Evolutionary conservation across 176 grass and related monocot species (phyloP), one percentile per base, ranked within the genome.

Genomic region (Otatea glauca): DNA sequence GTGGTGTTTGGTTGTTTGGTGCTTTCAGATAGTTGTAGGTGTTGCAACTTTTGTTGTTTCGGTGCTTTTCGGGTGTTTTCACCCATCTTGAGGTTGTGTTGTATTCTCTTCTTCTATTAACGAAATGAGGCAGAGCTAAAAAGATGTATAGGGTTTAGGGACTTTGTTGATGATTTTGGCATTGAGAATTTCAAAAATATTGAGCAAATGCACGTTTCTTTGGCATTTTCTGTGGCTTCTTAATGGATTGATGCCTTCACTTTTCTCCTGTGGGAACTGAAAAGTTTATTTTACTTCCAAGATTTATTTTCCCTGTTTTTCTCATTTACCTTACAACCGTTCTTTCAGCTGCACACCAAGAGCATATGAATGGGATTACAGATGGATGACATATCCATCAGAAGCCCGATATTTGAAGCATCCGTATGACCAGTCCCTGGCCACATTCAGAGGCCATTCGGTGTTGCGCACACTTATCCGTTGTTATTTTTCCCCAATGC

Each of bases 401-500:
- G 61, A 89, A 87, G 83, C 79, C 18, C 39, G 75, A 42, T 67
- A 81, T 75, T 74, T 85, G 80, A 91, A 94, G 73, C 92, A 94
- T 66, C 84, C 89, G 20, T 85, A 72, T 25, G 92, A 94, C 68
- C 83, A 84, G 80, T 94, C 92, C 7, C 56, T 91, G 72, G 72
- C 92, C 16, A 94, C 92, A 72, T 94, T 89, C 58, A 91, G 86
- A 91, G 92, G 92, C 34, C 92, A 94, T 39, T 94, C 92, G 16
- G 83, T 94, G 24, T 74, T 94, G 79, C 47, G 89, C 13, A 94
- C 92, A 54, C 86, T 94, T 72, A 89, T 94, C 54, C 89, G 92
- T 21, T 91, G 89, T 70, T 94, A 94, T 73, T 94, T 94, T 85
- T 94, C 92, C 43, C 92, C 92, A 54, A 72, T 85, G 12, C 80